Base-by-base conservation (phyloP, 2,329 filamentous ascomycete genomes). In the Dactylellina parvicollis region DNA sequence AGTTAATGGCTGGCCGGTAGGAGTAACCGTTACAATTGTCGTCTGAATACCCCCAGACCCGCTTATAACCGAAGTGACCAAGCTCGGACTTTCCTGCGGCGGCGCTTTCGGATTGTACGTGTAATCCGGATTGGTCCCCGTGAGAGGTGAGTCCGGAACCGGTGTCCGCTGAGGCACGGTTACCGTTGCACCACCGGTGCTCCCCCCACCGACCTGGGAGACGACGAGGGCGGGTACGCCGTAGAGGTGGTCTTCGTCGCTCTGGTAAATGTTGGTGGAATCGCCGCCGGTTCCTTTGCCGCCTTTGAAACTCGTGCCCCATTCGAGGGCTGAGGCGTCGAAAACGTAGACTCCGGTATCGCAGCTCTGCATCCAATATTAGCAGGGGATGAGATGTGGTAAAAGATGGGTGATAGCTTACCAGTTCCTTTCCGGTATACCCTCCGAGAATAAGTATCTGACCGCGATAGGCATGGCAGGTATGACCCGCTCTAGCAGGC, bases 361-460 rank as follows among this genome's bases (percentile, higher is more conserved):
- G 79, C 90, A 92, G 2, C 82, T 84, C 47, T 71, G n/a, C 1
- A 28, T 28, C n/a, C 26, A 42, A 14, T 12, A 1, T 55, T 26
- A 32, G 38, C 18, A 30, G 24, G 47, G 22, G 50, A 24, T 56
- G 32, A 18, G 18, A 16, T 30, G 5, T 36, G 4, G 18, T 32
- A 9, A 16, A 10, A 49, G 16, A 20, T 47, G 4, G 16, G n/a
- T 18, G 30, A 22, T 24, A 22, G 28, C 66, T 62, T 62, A 71
- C 66, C 8, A 77, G 52, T 9, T 87, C 82, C 24, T 83, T 80
- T 1, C 87, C 87, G 5, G 88, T 85, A 75, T 87, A 89, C 9
- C 92, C 92, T 24, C 92, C 92, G 12, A 94, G 83, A 5, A 89
- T 84, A 74, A 95, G 83, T 88, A 96, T 92, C 80, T 94, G 91